Percentiles rank a stretch among this genome's conserved stretches.
phyloP scores from a whole-genome alignment of 805 yeast genomes.

The Kodamaea leandrae region DNA sequence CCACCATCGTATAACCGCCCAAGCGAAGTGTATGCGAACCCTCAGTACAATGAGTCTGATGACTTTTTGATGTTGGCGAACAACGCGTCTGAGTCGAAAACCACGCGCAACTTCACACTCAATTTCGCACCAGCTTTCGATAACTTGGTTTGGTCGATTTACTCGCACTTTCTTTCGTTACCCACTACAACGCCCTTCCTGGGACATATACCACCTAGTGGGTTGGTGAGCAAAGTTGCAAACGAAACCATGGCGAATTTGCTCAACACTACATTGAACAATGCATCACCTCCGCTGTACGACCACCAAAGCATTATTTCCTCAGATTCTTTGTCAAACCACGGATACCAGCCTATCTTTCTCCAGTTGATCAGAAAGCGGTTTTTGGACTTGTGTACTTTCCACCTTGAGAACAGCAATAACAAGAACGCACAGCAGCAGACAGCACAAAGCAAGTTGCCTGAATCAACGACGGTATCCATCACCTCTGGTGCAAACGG shows the following conservation, averaged over 20 bases:
- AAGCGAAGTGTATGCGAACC: slow-evolving; percentile 27
- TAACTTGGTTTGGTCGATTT: slow-evolving; percentile 33
- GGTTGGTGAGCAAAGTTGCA: slow-evolving; percentile 43
- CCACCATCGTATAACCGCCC: slow-evolving; percentile 7
- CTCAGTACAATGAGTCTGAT: slow-evolving; percentile 39
- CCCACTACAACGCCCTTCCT: slow-evolving; percentile 47
- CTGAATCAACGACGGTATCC: slow-evolving; percentile 25
- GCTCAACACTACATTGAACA: slow-evolving; percentile 16
- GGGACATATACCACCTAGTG: slow-evolving; percentile 44
- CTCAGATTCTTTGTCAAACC: slow-evolving; percentile 31
- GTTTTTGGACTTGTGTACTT: slow-evolving; percentile 38
- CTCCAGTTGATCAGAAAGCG: slow-evolving; percentile 42
- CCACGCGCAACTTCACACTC: slow-evolving; percentile 31
- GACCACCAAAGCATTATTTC: slow-evolving; percentile 35
- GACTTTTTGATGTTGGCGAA: slow-evolving; percentile 30
- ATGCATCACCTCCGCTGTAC: slow-evolving; percentile 20
- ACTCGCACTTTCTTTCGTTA: slow-evolving; percentile 33
- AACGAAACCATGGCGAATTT: slow-evolving; percentile 36
- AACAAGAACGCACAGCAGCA: slow-evolving; percentile 14
- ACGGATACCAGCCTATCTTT: slow-evolving; percentile 35
- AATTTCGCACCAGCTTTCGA: slow-evolving; percentile 37
- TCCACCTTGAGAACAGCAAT: slow-evolving; percentile 5
- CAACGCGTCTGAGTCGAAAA: slow-evolving; percentile 11
- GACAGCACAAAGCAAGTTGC: slow-evolving; percentile 15
- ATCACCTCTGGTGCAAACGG: slow-evolving; percentile 16